phyloP scores from a whole-genome alignment of 2,329 filamentous ascomycete genomes.

The Fusarium goolgardi region DNA sequence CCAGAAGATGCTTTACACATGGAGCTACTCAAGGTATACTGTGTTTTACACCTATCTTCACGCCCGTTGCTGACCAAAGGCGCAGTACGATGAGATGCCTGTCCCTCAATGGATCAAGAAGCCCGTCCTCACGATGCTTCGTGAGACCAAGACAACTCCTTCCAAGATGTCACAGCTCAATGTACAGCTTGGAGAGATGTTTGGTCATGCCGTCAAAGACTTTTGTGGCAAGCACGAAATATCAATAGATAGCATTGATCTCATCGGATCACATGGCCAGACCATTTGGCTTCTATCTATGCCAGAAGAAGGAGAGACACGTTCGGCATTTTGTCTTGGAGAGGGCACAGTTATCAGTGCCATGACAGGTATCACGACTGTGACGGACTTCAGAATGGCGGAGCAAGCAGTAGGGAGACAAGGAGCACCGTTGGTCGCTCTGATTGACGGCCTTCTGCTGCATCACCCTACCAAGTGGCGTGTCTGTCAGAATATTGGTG shows the following conservation, averaged over 20 bases:
- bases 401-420: constrained; percentile 68
- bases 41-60: too few species aligned
- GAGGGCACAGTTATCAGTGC: constrained; percentile 66
- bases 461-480: constrained; percentile 67
- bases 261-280: constrained; percentile 67
- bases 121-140: constrained; percentile 66
- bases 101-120: constrained; percentile 67
- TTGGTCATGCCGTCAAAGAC: constrained; percentile 62
- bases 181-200: constrained; percentile 66
- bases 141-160: constrained; percentile 63
- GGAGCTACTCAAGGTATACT: constrained; percentile 51
- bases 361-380: constrained; percentile 66
- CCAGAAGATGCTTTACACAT: constrained; percentile 65
- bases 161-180: constrained; percentile 67
- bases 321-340: constrained; percentile 64
- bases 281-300: constrained; percentile 65
- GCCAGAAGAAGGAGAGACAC: constrained; percentile 54
- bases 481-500: constrained; percentile 70
- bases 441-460: constrained; percentile 67
- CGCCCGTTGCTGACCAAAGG: too few species aligned
- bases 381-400: constrained; percentile 68
- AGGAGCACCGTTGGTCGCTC: constrained; percentile 66
- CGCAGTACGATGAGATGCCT: constrained; percentile 63
- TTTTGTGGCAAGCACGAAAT: constrained; percentile 61
- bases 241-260: constrained; percentile 61